These are phyloP conservation scores for Trametes elegans DNA, from an alignment of 768 basidiomycete species.

Conservation along the genomic window DNA sequence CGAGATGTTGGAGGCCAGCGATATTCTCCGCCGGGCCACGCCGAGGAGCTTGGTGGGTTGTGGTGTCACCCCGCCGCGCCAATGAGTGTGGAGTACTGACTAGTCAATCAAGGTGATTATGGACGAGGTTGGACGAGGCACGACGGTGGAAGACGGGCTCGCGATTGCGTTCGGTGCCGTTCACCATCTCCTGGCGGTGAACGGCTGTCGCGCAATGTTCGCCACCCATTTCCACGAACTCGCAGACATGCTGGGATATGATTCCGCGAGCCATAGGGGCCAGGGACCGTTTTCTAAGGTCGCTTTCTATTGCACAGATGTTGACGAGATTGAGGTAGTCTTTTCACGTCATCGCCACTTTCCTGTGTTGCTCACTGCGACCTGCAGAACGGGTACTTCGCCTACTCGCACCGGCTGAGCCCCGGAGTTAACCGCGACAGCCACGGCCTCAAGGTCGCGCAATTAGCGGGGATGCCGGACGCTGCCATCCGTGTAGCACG, in stretches of 20 bases:
- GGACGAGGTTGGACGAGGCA: slow-evolving; percentile 99
- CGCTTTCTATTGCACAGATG: slow-evolving; percentile 86
- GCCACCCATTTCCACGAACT: slow-evolving; percentile 99
- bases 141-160: slow-evolving; percentile 87
- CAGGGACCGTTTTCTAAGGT: slow-evolving; percentile 56
- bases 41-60: slow-evolving; percentile 70
- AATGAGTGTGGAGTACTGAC: slow-evolving; percentile 3
- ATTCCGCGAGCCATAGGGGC: slow-evolving; percentile 33
- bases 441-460: slow-evolving; percentile 88
- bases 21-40: slow-evolving; percentile 85
- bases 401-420: slow-evolving; percentile 77
- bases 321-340: slow-evolving; percentile 79
- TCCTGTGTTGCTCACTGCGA: not conserved
- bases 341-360: too few relatives aligned
- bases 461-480: slow-evolving; percentile 79
- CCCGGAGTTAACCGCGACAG: slow-evolving; percentile 89
- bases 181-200: slow-evolving; percentile 72
- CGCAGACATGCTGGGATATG: slow-evolving; percentile 72
- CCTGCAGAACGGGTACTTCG: slow-evolving; percentile 68
- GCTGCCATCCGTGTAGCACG: slow-evolving; percentile 59
- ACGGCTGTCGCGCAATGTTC: slow-evolving; percentile 83
- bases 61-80: not conserved
- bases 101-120: slow-evolving; percentile 76
- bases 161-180: slow-evolving; percentile 92
- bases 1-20: slow-evolving; percentile 94